Base-by-base conservation (phyloP, 768 basidiomycete species). In the Basidioascus undulatus region DNA sequence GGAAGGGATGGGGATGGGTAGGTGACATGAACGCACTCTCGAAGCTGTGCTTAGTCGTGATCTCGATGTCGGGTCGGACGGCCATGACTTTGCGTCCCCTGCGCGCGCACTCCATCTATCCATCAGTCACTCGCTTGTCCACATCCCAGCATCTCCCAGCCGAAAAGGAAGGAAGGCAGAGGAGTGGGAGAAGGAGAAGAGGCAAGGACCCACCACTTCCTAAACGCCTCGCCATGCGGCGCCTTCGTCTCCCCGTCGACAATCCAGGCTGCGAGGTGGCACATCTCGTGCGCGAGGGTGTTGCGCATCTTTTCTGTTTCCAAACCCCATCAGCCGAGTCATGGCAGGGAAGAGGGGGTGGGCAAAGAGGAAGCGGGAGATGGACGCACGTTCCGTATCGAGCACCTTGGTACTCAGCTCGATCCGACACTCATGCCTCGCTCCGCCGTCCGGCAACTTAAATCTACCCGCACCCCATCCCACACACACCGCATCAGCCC, bases 281-380 rank as follows among this genome's bases (percentile, higher is more conserved):
- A 86, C 81, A 86, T 83, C 55, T 87, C 83, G 49, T 87, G 83
- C 24, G 78, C 72, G 11, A 87, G 59, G 1, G 82, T 86, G 51
- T 76, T 74, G 27, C 74, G 64, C 37, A 86, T 75, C 30, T 80
- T 70, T 40, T 79, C 82, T 84, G 43, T 12, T 27, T 7, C 11
- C 1, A 25, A 42, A n/a, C 3, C 13, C 30, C 24, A 23, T 38
- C 20, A 19, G 32, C 11, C 33, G 8, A 21, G 30, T 35, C 20
- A 7, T 9, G 23, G 27, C 19, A 36, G 25, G 15, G 15, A 24
- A 19, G 37, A 27, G 12, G 19, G 4, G 13, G 31, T 21, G n/a
- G 26, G 12, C 13, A 38, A 37, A 27, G 10, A 6, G 31, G 23
- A 19, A 24, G n/a, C 7, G 19, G 20, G 37, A 23, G n/a, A 9